These are phyloP conservation scores for Cyclotella cryptica DNA, from an alignment of 108 stramenopile species.

Conservation along the genomic window DNA sequence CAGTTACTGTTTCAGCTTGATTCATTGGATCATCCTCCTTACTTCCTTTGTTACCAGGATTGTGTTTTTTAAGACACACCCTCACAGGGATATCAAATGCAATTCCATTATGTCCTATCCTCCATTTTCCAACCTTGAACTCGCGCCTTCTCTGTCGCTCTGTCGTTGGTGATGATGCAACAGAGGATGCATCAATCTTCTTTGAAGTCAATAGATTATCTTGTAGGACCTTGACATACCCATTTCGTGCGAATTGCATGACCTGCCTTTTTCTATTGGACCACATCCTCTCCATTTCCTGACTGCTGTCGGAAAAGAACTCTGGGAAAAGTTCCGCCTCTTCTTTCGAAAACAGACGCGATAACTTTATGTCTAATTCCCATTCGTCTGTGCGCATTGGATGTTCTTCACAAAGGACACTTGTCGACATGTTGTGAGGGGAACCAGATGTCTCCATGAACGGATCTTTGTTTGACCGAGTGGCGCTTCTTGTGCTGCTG, in stretches of 20 bases:
- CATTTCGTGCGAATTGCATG: constrained; percentile 56
- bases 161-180: constrained; percentile 5
- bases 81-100: constrained; percentile 55
- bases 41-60: constrained; percentile 11
- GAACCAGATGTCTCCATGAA: background rate
- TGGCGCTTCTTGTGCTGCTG: background rate
- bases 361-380: constrained; percentile 48
- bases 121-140: constrained; percentile 59
- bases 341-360: constrained; percentile 28
- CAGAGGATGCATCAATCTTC: constrained; percentile 19
- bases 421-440: background rate
- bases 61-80: background rate
- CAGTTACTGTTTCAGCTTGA: constrained; percentile 39
- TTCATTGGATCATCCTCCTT: background rate
- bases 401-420: constrained; percentile 28
- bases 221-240: constrained; percentile 49
- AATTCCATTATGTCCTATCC: constrained; percentile 57
- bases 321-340: constrained; percentile 38
- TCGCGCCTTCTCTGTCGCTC: constrained; percentile 17
- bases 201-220: constrained; percentile 16
- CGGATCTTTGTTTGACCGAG: background rate
- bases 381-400: constrained; percentile 61
- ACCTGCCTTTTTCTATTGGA: constrained; percentile 40
- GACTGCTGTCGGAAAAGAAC: background rate
- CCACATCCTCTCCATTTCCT: background rate